A percentile compares a stretch with the other conserved stretches of the same genome.
Conservation (phyloP, 163 green algal genomes). For the Botryococcus braunii region DNA sequence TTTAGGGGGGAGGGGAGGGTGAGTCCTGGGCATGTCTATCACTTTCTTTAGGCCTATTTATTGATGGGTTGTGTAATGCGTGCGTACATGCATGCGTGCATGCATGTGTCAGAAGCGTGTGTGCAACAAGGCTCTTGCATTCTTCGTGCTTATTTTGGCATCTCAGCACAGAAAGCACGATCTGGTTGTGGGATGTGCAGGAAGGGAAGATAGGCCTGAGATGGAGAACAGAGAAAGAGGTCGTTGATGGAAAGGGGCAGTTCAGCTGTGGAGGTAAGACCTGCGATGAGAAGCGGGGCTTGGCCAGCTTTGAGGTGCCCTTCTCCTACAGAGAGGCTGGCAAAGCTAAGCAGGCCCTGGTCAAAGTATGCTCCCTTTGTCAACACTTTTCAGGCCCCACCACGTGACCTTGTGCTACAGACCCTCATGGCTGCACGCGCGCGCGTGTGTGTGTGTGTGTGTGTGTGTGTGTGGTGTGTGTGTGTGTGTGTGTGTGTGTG, state of each 20-base stretch:
- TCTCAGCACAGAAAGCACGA: too few relatives aligned
- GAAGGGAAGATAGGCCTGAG: slow-evolving; percentile 53
- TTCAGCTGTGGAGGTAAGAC: slow-evolving; percentile 60
- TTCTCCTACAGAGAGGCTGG: slow-evolving; percentile 60
- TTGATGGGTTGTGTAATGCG: too few relatives aligned
- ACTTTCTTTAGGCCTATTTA: too few relatives aligned
- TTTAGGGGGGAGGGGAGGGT: too few relatives aligned
- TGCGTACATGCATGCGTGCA: too few relatives aligned
- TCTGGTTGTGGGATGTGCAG: too few relatives aligned
- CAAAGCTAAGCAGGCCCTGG: slow-evolving; percentile 63
- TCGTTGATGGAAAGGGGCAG: slow-evolving; percentile 67
- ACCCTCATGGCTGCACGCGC: background rate
- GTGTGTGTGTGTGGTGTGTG: background rate
- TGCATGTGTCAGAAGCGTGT: too few relatives aligned
- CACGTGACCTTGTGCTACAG: background rate
- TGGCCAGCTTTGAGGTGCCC: slow-evolving; percentile 77
- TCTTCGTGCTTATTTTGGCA: too few relatives aligned
- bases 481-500: too few relatives aligned
- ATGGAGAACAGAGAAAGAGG: slow-evolving; percentile 66
- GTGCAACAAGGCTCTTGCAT: too few relatives aligned
- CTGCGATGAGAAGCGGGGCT: slow-evolving; percentile 42
- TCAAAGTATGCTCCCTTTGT: slow-evolving; percentile 63
- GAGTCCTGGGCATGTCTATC: too few relatives aligned
- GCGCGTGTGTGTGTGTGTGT: background rate
- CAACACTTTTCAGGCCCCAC: background rate